Evolutionary conservation across 2,329 filamentous ascomycete genomes (phyloP).

Genomic region (Ophiostoma piceae): DNA sequence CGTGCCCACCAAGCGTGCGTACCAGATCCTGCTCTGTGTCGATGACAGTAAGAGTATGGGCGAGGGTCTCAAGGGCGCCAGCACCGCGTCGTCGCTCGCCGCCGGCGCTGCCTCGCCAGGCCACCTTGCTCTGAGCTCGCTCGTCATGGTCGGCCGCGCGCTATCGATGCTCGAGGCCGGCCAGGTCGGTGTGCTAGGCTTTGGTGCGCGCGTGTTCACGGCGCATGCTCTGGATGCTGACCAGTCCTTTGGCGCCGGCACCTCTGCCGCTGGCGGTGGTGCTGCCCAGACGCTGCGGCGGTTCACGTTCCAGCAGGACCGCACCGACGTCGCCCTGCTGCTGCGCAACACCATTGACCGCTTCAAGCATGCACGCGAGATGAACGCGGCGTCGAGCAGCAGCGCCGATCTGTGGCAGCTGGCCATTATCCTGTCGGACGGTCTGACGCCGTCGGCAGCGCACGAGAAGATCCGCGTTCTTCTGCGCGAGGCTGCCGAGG

Average conservation of each 20-base stretch:
- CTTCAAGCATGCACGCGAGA: constrained; percentile 68
- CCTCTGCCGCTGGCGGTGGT: constrained; percentile 51
- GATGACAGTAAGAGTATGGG: constrained; percentile 96
- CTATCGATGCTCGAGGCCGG: constrained; percentile 92
- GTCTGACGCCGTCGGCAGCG: constrained; percentile 74
- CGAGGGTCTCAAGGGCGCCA: constrained; percentile 40
- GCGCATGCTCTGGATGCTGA: constrained; percentile 73
- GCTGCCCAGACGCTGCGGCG: constrained; percentile 78
- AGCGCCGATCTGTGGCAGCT: constrained; percentile 85
- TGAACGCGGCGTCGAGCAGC: constrained; percentile 32
- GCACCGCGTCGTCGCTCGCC: neutral
- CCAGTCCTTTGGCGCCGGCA: constrained; percentile 57
- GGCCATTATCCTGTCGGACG: constrained; percentile 87
- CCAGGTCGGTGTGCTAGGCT: constrained; percentile 85
- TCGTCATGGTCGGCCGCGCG: constrained; percentile 82
- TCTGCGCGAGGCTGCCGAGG: constrained; percentile 81
- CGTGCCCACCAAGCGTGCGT: constrained; percentile 86
- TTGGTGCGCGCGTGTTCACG: constrained; percentile 76
- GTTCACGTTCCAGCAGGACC: constrained; percentile 78
- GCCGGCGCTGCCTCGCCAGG: constrained; percentile 48
- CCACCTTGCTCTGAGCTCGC: constrained; percentile 81
- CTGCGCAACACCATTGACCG: constrained; percentile 71
- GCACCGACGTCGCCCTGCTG: constrained; percentile 78
- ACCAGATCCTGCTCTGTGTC: constrained; percentile 95
- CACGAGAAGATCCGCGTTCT: constrained; percentile 78